Evolutionary conservation across 208 protist species (phyloP), one percentile per base, ranked within the genome.

Genomic region (Crithidia mellificae): DNA sequence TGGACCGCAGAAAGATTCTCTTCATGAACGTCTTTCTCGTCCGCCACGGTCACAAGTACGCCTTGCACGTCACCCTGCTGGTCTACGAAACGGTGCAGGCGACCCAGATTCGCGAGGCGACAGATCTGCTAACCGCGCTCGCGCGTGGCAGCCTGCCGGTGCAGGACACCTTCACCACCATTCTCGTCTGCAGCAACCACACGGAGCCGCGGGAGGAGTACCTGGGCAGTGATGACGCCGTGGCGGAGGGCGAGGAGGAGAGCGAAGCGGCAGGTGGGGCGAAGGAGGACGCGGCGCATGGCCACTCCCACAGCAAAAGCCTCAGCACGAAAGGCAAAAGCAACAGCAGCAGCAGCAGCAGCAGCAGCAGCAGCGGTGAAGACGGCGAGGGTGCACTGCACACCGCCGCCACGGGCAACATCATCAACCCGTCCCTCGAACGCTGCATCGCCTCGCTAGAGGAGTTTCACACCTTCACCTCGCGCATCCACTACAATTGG

Each of bases 21-120:
- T 81, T 88, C 63, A 83, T 93, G 8, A 95, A 93, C 65, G 78
- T 88, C 2, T 92, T 95, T 74, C 77, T 95, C 25, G 88, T 87
- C 41, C 90, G 90, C 17, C 90, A 95, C 75, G 90, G 90, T 11
- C 85, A 90, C 70, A 78, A 77, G 52, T 95, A 93, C 62, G 79
- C 78, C 4, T 63, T 93, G 36, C 87, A 93, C 73, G 81, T 90
- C 25, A 88, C 83, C 20, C 77, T 95, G 14, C 72, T 95, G 29
- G 78, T 84, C 6, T 59, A 80, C 44, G 75, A 81, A 46, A 32
- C 65, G 0, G 62, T 78, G 39, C 41, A 68, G 19, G 82, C 87
- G 9, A 46, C 36, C 49, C 59, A 82, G 32, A 74, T 95, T 8
- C 63, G 68, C 32, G 55, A 59, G 7, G 76, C 77, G 19, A 59